These are phyloP conservation scores for Colletotrichum brevisporum DNA, from an alignment of 2,329 filamentous ascomycete species.

Conservation along the genomic window DNA sequence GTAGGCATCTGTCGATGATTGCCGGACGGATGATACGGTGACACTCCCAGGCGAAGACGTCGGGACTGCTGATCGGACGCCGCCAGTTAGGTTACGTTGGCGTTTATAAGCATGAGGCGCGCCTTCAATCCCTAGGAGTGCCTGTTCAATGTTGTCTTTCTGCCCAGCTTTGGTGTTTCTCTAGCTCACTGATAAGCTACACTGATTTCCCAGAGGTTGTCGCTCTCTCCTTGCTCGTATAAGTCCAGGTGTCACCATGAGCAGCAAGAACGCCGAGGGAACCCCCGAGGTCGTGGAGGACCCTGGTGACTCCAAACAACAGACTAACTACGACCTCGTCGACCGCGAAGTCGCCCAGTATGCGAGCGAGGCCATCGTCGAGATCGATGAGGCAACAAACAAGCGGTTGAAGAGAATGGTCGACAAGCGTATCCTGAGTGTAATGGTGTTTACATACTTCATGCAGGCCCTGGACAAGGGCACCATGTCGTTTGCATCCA, in stretches of 20 bases:
- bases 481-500: constrained; percentile 46
- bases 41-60: background rate
- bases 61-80: background rate
- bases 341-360: constrained; percentile 33
- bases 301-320: constrained; percentile 18
- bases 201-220: too few relatives aligned
- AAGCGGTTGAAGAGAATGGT: constrained; percentile 61
- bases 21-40: background rate
- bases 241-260: constrained; percentile 3
- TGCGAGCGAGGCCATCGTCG: constrained; percentile 39
- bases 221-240: too few relatives aligned
- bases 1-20: background rate
- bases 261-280: background rate
- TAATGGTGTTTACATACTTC: constrained; percentile 66
- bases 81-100: background rate
- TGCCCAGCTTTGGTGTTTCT: background rate
- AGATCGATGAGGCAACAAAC: constrained; percentile 67
- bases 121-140: background rate
- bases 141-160: background rate
- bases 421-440: constrained; percentile 64
- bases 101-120: background rate
- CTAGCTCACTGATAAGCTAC: too few relatives aligned
- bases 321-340: constrained; percentile 29
- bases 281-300: constrained; percentile 21
- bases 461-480: constrained; percentile 53